phyloP scores from a whole-genome alignment of 371 early-diverging fungal species.

The Mortierella sp. region DNA sequence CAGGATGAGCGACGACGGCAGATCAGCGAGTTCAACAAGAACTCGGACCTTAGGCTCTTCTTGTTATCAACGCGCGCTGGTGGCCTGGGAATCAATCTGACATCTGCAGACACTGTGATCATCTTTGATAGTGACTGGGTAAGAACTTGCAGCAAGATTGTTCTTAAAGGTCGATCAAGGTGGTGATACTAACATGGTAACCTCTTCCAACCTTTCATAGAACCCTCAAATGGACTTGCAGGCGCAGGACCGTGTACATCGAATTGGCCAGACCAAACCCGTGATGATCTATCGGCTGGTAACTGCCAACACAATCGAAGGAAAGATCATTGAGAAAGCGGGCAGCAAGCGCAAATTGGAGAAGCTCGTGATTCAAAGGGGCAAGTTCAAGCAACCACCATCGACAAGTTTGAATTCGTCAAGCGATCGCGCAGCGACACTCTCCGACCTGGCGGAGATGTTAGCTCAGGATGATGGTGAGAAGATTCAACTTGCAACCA shows the following conservation, averaged over 20 bases:
- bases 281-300: conserved; percentile 92
- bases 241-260: conserved; percentile 97
- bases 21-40: conserved; percentile 70
- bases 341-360: conserved; percentile 90
- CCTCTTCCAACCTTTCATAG: conserved; percentile 41
- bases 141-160: too few relatives aligned
- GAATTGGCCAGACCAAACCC: conserved; percentile 94
- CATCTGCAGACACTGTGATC: conserved; percentile 95
- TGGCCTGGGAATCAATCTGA: conserved; percentile 94
- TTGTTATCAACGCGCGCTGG: conserved; percentile 98
- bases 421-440: conserved; percentile 47
- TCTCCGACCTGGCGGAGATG: conserved; percentile 80
- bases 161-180: too few relatives aligned
- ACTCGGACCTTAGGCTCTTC: conserved; percentile 79
- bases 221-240: conserved; percentile 98
- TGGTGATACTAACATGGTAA: not conserved
- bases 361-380: conserved; percentile 88
- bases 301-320: conserved; percentile 88
- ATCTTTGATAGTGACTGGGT: conserved; percentile 95
- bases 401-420: conserved; percentile 17
- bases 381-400: conserved; percentile 71
- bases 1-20: conserved; percentile 84
- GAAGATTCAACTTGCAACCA: conserved; percentile 68
- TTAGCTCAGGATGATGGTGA: conserved; percentile 75
- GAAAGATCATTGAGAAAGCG: conserved; percentile 80